These are phyloP conservation scores for Fonsecaea pedrosoi DNA, from an alignment of 2,329 filamentous ascomycete genomes.

Conservation along the genomic window DNA sequence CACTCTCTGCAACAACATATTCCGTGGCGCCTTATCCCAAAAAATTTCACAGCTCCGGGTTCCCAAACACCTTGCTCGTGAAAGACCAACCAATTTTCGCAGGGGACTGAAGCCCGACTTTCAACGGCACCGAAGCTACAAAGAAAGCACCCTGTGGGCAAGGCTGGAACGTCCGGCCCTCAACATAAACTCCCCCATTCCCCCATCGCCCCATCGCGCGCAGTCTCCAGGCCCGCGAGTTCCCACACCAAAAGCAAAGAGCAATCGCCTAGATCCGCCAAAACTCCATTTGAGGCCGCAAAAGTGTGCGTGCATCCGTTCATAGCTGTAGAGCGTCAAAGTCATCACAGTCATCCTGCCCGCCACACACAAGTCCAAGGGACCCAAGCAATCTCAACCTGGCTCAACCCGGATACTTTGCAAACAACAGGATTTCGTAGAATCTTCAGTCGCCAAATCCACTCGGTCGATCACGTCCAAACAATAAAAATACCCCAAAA, in stretches of 20 bases:
- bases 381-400: neutral
- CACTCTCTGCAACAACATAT: neutral
- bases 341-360: neutral
- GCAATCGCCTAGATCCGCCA: neutral
- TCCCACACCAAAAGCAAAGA: neutral
- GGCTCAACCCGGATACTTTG: neutral
- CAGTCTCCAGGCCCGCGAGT: neutral
- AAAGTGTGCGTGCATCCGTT: neutral
- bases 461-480: no score
- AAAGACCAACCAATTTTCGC: neutral
- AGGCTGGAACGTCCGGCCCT: neutral
- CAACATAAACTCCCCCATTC: neutral
- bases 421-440: neutral
- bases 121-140: neutral
- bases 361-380: neutral
- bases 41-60: neutral
- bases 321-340: neutral
- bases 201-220: no score
- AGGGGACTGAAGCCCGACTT: neutral
- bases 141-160: neutral
- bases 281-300: neutral
- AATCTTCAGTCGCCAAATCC: neutral
- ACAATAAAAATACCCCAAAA: neutral
- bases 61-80: neutral
- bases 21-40: neutral